Conservation (phyloP, 805 yeast species). For the Cyberlindnera xylosilytica region DNA sequence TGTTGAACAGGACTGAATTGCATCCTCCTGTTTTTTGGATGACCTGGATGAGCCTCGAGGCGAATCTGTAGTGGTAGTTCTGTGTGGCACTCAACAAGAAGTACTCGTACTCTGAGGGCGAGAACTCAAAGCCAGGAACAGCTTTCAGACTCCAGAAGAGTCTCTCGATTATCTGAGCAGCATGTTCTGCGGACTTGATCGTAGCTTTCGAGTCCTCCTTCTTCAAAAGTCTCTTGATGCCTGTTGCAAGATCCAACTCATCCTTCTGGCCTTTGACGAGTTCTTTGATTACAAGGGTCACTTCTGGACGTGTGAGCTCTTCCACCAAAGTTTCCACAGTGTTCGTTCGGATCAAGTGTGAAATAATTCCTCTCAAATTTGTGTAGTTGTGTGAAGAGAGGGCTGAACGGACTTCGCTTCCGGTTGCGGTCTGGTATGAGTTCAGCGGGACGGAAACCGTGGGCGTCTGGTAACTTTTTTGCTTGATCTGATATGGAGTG, state of each 20-base stretch:
- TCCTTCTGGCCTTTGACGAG: slow-evolving; percentile 6
- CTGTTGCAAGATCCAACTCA: background rate
- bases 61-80: slow-evolving; percentile 8
- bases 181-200: background rate
- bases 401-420: background rate
- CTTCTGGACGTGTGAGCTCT: slow-evolving; percentile 12
- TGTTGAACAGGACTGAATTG: slow-evolving; percentile 16
- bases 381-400: background rate
- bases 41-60: slow-evolving; percentile 9
- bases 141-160: slow-evolving; percentile 4
- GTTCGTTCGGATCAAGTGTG: background rate
- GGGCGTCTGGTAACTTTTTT: background rate
- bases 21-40: slow-evolving; percentile 3
- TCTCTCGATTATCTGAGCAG: background rate
- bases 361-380: background rate
- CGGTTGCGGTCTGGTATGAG: background rate
- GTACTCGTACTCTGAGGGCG: slow-evolving; percentile 8
- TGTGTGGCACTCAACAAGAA: slow-evolving; percentile 2
- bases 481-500: background rate
- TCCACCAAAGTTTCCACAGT: slow-evolving; percentile 6
- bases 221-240: slow-evolving; percentile 5
- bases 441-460: background rate
- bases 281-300: slow-evolving; percentile 10
- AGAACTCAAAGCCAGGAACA: slow-evolving; percentile 6
- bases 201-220: slow-evolving; percentile 1